phyloP scores from a whole-genome alignment of 2,329 filamentous ascomycete species.

The Cladobotryum protrusum region DNA sequence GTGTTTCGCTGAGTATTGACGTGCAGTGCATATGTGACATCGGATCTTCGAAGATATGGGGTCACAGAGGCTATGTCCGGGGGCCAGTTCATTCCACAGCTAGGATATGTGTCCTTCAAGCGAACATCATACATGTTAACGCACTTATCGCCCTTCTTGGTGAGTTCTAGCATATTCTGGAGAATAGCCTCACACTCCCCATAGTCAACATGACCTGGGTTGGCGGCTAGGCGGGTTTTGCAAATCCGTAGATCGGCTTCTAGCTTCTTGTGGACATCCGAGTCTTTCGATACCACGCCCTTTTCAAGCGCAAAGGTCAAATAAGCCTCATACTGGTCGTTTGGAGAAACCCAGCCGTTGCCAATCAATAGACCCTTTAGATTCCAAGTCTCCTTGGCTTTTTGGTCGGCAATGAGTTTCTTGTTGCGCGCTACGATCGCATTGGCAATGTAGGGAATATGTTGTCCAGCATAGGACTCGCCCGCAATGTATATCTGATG shows the following conservation, averaged over 20 bases:
- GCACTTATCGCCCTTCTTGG: slow-evolving; percentile 56
- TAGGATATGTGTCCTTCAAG: slow-evolving; percentile 69
- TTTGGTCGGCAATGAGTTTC: slow-evolving; percentile 30
- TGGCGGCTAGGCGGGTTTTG: slow-evolving; percentile 49
- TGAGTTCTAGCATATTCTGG: slow-evolving; percentile 62
- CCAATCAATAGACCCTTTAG: slow-evolving; percentile 85
- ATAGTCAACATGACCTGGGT: slow-evolving; percentile 54
- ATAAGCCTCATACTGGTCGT: slow-evolving; percentile 85
- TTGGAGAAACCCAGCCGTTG: slow-evolving; percentile 93
- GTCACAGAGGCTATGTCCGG: slow-evolving; percentile 72
- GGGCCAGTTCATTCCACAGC: slow-evolving; percentile 97
- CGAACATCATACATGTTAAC: slow-evolving; percentile 97
- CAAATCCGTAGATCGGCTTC: slow-evolving; percentile 67
- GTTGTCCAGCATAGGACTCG: slow-evolving; percentile 93
- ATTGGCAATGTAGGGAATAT: slow-evolving; percentile 95
- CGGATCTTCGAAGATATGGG: slow-evolving; percentile 76
- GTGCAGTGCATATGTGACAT: slow-evolving; percentile 75
- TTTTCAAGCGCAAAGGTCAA: slow-evolving; percentile 74
- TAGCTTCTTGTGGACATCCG: slow-evolving; percentile 56
- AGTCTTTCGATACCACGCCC: slow-evolving; percentile 63
- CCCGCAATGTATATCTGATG: slow-evolving; percentile 83
- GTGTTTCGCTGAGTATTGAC: slow-evolving; percentile 74
- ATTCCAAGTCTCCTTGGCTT: slow-evolving; percentile 51
- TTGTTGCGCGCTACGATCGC: slow-evolving; percentile 86
- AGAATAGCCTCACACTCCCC: slow-evolving; percentile 70